Conservation (phyloP, 345 rosid species). For the Brassica carinata region DNA sequence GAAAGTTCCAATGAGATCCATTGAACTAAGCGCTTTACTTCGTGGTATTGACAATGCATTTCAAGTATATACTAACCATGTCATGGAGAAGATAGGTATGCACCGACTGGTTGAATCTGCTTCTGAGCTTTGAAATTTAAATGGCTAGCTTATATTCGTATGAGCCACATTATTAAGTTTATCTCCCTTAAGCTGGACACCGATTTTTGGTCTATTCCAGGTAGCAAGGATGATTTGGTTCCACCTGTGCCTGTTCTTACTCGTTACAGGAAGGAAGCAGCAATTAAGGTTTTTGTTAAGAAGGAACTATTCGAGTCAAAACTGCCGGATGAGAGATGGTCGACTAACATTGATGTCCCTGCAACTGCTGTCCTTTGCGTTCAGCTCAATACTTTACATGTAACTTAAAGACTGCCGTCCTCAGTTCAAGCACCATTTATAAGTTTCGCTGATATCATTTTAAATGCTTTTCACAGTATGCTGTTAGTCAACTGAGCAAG, state of each 20-base stretch:
- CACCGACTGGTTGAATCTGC: constrained; percentile 26
- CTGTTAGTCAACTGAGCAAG: constrained; percentile 88
- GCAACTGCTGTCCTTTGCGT: constrained; percentile 78
- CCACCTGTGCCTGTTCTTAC: constrained; percentile 97
- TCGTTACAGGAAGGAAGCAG: constrained; percentile 83
- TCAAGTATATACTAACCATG: constrained; percentile 83
- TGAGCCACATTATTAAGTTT: constrained; percentile 15
- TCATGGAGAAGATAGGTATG: constrained; percentile 78
- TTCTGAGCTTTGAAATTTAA: constrained; percentile 15
- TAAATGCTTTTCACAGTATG: constrained; percentile 63
- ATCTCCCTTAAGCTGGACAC: constrained; percentile 4
- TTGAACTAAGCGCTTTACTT: constrained; percentile 68
- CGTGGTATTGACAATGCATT: constrained; percentile 94
- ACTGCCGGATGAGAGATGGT: constrained; percentile 71
- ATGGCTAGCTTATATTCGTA: neutral
- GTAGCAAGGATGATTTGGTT: constrained; percentile 83
- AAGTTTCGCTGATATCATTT: constrained; percentile 15
- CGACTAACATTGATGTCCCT: constrained; percentile 60
- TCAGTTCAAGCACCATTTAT: constrained; percentile 23
- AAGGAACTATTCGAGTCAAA: constrained; percentile 89
- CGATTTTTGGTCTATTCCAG: constrained; percentile 46
- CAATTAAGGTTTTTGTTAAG: constrained; percentile 89
- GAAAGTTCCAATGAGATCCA: constrained; percentile 86
- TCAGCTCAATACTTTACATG: constrained; percentile 88
- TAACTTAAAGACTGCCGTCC: constrained; percentile 48